Evolutionary conservation across 129 eudicot genomes (phyloP), one percentile per base, ranked within the genome.

Genomic region (Heracleum sosnowskyi): DNA sequence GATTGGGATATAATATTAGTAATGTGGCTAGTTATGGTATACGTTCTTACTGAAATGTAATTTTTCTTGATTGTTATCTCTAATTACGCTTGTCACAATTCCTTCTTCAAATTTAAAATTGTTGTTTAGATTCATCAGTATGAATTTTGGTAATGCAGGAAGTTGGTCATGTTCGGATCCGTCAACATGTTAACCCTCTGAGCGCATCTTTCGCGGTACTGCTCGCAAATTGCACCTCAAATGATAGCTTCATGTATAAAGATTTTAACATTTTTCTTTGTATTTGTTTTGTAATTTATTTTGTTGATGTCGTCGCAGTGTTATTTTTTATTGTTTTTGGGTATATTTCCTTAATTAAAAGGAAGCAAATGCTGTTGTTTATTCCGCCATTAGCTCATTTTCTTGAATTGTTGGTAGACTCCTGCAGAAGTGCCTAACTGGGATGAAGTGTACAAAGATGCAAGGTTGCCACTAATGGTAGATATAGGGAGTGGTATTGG

Each of bases 381-480:
- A 10, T 40, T 13, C 29, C 20, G 20, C n/a, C 15, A 42, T 24
- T 26, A 44, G 37, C 37, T 44, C 20, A 72, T 64, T 76, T 7
- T 46, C 44, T 20, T 0, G 20, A 6, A 24, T 80, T 78, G 46
- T 79, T 77, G 78, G 41, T 82, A 96, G 99, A 69, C 87, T 83
- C 96, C 99, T 2, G 95, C 76, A 22, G 88, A 88, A 85, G 87
- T 69, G 75, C 99, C 97, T 1, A 84, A 87, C 33, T 96, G 99
- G 99, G 86, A 87, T 82, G 88, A 81, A 75, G 97, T 92, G 26
- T 92, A 82, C 76, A 62, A 86, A 86, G 93, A 96, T 77, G 78
- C 95, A n/a, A 87, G 85, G 24, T 81, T 90, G 86, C 99, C 99
- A 12, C 85, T 96, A 72, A 88, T 92, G 89, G 97, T 96, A 86